Evolutionary conservation across 805 yeast species (phyloP), one percentile per base, ranked within the genome.

Genomic region (Lipomyces orientalis): DNA sequence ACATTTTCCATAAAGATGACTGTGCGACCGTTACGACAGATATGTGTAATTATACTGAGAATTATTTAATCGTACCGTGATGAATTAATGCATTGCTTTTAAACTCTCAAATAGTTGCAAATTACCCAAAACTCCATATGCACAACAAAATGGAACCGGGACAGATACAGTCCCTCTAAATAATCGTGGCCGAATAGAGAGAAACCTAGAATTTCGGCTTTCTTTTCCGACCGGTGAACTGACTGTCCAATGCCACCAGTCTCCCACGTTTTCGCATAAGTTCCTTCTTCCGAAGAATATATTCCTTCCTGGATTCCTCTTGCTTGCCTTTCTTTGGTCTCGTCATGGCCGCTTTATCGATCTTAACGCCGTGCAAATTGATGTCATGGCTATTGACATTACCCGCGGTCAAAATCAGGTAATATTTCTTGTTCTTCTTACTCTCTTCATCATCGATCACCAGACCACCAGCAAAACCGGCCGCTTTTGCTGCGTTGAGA

Each of bases 381-480:
- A 93, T 83, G 35, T 85, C 87, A 71, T 88, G 85, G 19, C 69
- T 60, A 10, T 64, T 59, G 19, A 70, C 59, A 25, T 84, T 84
- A 66, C 97, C 97, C 1, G 98, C 97, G 60, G 93, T 89, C 69
- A 95, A 81, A 22, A 95, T 97, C 67, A 95, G 80, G 77, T 95
- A 95, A 78, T 90, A 91, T 79, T 95, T 95, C 79, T 89, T 92
- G 77, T 94, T 91, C 78, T 90, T 91, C 77, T 91, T 93, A 46
- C 93, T 87, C 74, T 95, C 98, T 4, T 97, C 96, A 69, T 93
- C 94, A 78, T 95, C 99, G 51, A 94, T 85, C 31, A 95, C 93
- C 72, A 94, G 83, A 70, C 99, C 99, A 76, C 99, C 98, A 65
- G 92, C 94, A 78, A 95, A 95, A 0, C 99, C 99, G 0, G 98